These are phyloP conservation scores for Peltaster fructicola DNA, from an alignment of 2,329 filamentous ascomycete species.

Conservation along the genomic window DNA sequence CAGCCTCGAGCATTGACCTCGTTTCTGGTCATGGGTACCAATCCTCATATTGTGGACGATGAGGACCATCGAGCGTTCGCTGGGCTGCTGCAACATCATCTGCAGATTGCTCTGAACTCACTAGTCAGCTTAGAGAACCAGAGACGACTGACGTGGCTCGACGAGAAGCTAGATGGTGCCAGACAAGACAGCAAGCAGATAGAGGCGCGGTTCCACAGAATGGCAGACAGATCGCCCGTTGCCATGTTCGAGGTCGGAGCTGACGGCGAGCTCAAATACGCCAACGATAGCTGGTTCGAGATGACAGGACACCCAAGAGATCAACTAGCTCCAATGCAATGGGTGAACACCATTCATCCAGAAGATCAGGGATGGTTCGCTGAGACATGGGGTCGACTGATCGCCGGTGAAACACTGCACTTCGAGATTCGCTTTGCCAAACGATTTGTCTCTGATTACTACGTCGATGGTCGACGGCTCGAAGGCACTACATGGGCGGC, in stretches of 20 bases:
- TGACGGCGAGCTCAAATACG: slow-evolving; percentile 7
- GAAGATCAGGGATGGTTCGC: slow-evolving; percentile 6
- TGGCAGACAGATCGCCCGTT: no score
- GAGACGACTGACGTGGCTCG: no score
- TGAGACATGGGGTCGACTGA: slow-evolving; percentile 5
- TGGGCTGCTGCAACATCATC: no score
- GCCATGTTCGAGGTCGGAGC: slow-evolving; percentile 9
- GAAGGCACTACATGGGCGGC: slow-evolving; percentile 8
- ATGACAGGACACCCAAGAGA: slow-evolving; percentile 7
- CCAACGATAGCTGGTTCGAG: slow-evolving; percentile 9
- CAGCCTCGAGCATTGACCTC: no score
- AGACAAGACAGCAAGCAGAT: no score
- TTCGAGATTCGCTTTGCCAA: slow-evolving; percentile 10
- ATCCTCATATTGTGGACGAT: no score
- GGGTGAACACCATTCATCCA: slow-evolving; percentile 7
- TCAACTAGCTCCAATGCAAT: slow-evolving; percentile 1
- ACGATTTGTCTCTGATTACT: slow-evolving; percentile 3
- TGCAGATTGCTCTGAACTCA: no score
- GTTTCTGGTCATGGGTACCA: no score
- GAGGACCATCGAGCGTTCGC: no score
- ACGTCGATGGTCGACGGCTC: slow-evolving; percentile 9
- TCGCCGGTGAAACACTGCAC: slow-evolving; percentile 5
- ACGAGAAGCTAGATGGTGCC: no score
- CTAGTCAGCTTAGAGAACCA: no score
- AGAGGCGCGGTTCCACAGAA: no score